A percentile compares a stretch with the other conserved stretches of the same genome.
phyloP scores from a whole-genome alignment of 2,329 filamentous ascomycete species.

The Sclerotinia borealis region DNA sequence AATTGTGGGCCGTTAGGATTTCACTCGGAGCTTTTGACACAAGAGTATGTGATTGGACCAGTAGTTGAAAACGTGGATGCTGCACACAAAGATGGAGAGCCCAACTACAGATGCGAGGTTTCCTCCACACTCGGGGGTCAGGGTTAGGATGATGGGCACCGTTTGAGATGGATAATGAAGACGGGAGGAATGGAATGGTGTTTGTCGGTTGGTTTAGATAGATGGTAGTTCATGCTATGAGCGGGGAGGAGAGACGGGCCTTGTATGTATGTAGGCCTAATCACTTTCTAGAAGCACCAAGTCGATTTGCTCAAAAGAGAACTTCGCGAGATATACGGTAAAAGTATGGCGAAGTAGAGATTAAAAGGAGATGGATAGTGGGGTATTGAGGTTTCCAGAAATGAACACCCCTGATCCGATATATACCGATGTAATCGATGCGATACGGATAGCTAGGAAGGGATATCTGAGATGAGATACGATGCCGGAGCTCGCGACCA shows the following conservation, averaged over 20 bases:
- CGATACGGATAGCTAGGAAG: not conserved
- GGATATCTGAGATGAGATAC: not conserved
- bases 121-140: slow-evolving; percentile 3
- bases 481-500: not conserved
- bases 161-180: slow-evolving; percentile 4
- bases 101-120: slow-evolving; percentile 3
- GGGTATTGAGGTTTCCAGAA: not conserved
- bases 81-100: slow-evolving; percentile 6
- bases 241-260: not conserved
- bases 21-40: slow-evolving; percentile 10
- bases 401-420: slow-evolving; percentile 3
- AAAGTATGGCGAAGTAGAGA: not conserved
- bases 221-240: not conserved
- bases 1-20: slow-evolving; percentile 4
- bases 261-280: not conserved
- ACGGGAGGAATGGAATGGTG: not conserved
- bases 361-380: slow-evolving; percentile 1
- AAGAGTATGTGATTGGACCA: not conserved
- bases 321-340: not conserved
- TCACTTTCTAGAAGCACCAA: not conserved
- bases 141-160: not conserved
- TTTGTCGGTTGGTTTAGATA: not conserved
- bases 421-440: not conserved
- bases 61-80: not conserved
- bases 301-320: not conserved